Percentiles rank a stretch among this genome's conserved stretches.
Conservation (phyloP, 2,329 filamentous ascomycete species). For the Botrytis byssoidea region DNA sequence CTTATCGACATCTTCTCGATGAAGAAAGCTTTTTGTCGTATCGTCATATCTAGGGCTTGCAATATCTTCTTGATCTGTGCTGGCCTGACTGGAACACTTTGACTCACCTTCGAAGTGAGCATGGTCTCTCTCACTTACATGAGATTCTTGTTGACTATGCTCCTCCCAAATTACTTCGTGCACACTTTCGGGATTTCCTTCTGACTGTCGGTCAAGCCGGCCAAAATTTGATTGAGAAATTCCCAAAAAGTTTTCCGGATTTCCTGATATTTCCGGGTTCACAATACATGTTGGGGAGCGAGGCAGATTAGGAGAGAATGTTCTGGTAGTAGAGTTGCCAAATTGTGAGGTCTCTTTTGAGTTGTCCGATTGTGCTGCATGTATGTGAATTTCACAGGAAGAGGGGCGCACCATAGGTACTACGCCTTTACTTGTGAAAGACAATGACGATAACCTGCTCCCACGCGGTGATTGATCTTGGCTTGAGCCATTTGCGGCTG, state of each 20-base stretch:
- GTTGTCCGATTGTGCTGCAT: conserved; percentile 5
- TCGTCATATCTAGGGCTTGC: not conserved
- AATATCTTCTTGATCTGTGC: not conserved
- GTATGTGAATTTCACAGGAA: not conserved
- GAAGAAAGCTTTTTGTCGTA: not conserved
- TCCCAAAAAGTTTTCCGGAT: not conserved
- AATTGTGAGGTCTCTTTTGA: not conserved
- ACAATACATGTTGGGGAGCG: not conserved
- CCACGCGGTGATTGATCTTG: conserved; percentile 1
- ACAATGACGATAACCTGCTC: conserved; percentile 15
- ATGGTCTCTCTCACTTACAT: conserved; percentile 22
- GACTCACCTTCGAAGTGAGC: not conserved
- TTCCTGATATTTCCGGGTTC: not conserved
- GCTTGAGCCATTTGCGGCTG: not conserved
- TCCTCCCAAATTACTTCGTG: conserved; percentile 35
- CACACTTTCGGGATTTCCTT: conserved; percentile 22
- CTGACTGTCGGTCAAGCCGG: not conserved
- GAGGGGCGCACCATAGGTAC: not conserved
- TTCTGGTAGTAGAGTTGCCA: not conserved
- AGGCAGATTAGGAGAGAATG: not conserved
- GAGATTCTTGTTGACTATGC: conserved; percentile 15
- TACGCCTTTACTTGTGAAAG: conserved; percentile 19
- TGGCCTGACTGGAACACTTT: conserved; percentile 5
- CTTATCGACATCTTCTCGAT: not conserved
- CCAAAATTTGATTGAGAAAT: not conserved